phyloP scores from a whole-genome alignment of 2,329 filamentous ascomycete genomes.

The Pseudopyricularia cyperi region DNA sequence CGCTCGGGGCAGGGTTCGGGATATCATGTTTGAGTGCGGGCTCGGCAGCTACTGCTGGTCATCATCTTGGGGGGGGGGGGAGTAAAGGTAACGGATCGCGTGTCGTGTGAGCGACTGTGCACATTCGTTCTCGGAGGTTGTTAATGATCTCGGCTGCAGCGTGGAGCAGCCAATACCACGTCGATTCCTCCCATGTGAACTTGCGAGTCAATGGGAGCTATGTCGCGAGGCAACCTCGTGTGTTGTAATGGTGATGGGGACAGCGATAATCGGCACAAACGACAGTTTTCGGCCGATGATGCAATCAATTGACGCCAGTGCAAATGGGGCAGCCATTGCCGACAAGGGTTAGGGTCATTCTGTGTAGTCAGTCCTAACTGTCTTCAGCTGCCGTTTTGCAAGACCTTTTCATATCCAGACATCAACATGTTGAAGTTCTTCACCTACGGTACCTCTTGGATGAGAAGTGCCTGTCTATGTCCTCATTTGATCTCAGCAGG shows the following conservation, averaged over 20 bases:
- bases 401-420: no score
- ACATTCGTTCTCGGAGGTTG: neutral
- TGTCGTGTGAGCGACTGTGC: no score
- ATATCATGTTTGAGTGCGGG: conserved; percentile 4
- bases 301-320: neutral
- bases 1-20: conserved; percentile 7
- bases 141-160: neutral
- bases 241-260: neutral
- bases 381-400: no score
- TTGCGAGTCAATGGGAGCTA: neutral
- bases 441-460: no score
- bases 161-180: neutral
- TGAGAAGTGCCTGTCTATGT: no score
- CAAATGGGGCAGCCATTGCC: neutral
- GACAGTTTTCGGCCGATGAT: conserved; percentile 1
- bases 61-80: neutral
- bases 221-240: neutral
- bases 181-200: neutral
- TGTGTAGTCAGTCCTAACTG: no score
- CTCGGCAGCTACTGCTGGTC: neutral
- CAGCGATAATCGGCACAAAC: neutral
- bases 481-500: no score
- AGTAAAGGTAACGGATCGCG: neutral
- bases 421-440: no score
- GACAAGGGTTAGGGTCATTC: neutral